Evolutionary conservation across 2,329 filamentous ascomycete genomes (phyloP).

Genomic region (Aspergillus neoniger): DNA sequence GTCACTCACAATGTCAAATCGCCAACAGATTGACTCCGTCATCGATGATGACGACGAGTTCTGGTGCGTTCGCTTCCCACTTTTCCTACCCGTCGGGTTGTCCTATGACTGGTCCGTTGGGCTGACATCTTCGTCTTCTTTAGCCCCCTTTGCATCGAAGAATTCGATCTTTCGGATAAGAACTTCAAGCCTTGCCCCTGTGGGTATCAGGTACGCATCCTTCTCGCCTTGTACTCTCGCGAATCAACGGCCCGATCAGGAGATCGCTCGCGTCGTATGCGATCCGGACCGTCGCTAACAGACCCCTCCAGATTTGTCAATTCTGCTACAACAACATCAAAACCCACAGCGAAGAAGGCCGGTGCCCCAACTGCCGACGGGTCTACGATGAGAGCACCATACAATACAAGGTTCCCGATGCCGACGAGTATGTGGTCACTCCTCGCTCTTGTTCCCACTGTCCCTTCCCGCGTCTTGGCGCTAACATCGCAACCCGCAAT

Average conservation of each 20-base stretch:
- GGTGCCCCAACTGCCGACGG: constrained; percentile 95
- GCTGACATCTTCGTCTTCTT: constrained; percentile 26
- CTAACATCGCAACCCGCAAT: constrained; percentile 23
- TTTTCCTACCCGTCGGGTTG: constrained; percentile 2
- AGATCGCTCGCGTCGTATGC: constrained; percentile 13
- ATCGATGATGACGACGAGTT: constrained; percentile 54
- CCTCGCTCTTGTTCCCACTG: neutral
- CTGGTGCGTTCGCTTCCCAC: constrained; percentile 37
- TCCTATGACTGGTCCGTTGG: neutral
- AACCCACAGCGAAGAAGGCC: constrained; percentile 87
- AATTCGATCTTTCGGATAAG: constrained; percentile 95
- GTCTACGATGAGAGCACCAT: constrained; percentile 97
- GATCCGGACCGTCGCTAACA: constrained; percentile 14
- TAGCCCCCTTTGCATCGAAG: constrained; percentile 97
- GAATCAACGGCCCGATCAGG: neutral
- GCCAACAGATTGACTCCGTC: constrained; percentile 50
- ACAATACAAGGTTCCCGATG: constrained; percentile 91
- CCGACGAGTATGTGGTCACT: constrained; percentile 78
- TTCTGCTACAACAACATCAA: constrained; percentile 99
- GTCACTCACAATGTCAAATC: constrained; percentile 45
- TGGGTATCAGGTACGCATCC: constrained; percentile 80
- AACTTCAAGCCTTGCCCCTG: constrained; percentile 97
- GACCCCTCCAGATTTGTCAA: constrained; percentile 77
- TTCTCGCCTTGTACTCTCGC: neutral
- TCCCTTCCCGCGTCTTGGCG: constrained; percentile 17